Evolutionary conservation across 345 rosid species (phyloP).

Genomic region (Raphanus sativus): DNA sequence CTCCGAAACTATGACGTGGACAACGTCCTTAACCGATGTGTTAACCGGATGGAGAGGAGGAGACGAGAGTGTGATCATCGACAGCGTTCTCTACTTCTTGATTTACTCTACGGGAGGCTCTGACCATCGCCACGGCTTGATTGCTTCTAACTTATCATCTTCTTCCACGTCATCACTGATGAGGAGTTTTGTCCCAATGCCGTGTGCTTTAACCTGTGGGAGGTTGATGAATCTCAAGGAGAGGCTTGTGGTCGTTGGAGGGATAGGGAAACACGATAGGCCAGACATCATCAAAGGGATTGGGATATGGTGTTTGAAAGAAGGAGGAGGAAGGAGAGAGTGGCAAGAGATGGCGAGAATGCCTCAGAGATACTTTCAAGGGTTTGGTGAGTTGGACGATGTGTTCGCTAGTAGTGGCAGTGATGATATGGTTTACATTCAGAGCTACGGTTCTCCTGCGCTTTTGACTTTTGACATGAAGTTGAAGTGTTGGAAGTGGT

Average conservation of each 20-base stretch:
- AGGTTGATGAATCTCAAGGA: constrained; percentile 87
- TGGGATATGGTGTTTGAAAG: constrained; percentile 81
- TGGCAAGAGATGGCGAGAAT: constrained; percentile 81
- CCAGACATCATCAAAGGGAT: constrained; percentile 93
- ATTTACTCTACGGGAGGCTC: constrained; percentile 69
- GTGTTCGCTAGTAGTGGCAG: constrained; percentile 91
- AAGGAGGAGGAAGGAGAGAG: constrained; percentile 44
- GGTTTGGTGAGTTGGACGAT: constrained; percentile 95
- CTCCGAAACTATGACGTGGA: constrained; percentile 73
- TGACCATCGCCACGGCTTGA: constrained; percentile 77
- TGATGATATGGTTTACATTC: constrained; percentile 76
- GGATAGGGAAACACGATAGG: constrained; percentile 83
- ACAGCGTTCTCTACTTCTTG: constrained; percentile 64
- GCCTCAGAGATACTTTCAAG: constrained; percentile 88
- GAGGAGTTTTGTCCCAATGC: constrained; percentile 50
- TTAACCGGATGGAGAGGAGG: constrained; percentile 97
- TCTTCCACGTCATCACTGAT: constrained; percentile 8
- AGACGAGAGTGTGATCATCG: constrained; percentile 79
- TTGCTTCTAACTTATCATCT: constrained; percentile 56
- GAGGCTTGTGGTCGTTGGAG: constrained; percentile 90
- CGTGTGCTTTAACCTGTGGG: constrained; percentile 90
- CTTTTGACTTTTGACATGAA: constrained; percentile 74
- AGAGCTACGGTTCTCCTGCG: constrained; percentile 83
- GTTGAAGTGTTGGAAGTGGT: constrained; percentile 79
- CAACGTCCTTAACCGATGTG: constrained; percentile 57